Evolutionary conservation across 176 grass and related monocot species (phyloP), one percentile per base, ranked within the genome.

Genomic region (Triticum turgidum): DNA sequence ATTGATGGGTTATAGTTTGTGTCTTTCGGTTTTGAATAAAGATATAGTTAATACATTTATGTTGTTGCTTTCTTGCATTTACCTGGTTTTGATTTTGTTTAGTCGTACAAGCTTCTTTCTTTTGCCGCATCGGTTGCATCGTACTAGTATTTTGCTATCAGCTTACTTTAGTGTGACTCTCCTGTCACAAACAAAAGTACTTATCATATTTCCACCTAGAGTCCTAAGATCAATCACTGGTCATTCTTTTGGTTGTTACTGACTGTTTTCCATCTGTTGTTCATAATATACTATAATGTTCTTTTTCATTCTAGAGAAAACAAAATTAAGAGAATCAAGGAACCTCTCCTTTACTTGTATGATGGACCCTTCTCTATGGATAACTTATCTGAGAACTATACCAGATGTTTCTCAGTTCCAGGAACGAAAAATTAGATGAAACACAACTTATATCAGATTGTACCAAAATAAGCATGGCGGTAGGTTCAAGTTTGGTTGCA

Each of bases 171-270:
- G 42, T 24, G 45, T 13, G 42, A 74, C n/a, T 29, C 6, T 7
- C 72, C 41, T 74, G 22, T n/a, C 22, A 27, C 41, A 74, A 30
- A 74, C 39, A 75, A 30, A 51, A 76, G 65, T 49, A 44, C 42
- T 44, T 11, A 17, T 74, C 39, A 1, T 75, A 65, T 54, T 69
- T 78, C 49, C 20, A 63, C 52, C 29, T 73, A 52, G 37, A 39
- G 9, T 44, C 62, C 3, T 81, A 33, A 33, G 29, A 65, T 35
- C 65, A 7, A 65, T 27, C 73, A 41, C 21, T 73, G 44, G 25
- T 65, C 41, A 25, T 65, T 65, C 32, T 78, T 90, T 65, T 73
- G 54, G n/a, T 72, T 90, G 30, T 78, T 15, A 65, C 6, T 21
- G 32, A 58, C 61, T 51, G 6, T 65, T 27, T 59, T 27, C 1